Percentiles rank a stretch among this genome's conserved stretches.
These are phyloP conservation scores for Beauveria rudraprayagi DNA, from an alignment of 2,329 filamentous ascomycete genomes.

Conservation along the genomic window DNA sequence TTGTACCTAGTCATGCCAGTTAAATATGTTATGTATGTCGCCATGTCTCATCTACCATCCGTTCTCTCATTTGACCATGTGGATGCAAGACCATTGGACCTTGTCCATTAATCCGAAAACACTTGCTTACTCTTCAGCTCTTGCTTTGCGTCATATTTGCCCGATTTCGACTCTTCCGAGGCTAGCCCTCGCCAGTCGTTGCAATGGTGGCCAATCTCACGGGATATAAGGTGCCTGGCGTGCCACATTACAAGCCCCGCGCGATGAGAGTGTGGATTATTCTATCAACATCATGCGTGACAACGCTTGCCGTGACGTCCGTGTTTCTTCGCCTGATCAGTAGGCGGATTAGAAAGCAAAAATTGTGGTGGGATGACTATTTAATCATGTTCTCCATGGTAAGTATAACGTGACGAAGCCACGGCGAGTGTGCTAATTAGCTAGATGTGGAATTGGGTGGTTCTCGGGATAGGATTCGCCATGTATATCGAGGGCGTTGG, in stretches of 20 bases:
- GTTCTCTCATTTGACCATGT: neutral
- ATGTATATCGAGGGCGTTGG: conserved; percentile 41
- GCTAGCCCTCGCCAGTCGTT: neutral
- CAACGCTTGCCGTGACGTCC: conserved; percentile 29
- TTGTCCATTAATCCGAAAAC: neutral
- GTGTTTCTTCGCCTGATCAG: conserved; percentile 34
- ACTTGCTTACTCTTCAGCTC: neutral
- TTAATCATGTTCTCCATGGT: conserved; percentile 42
- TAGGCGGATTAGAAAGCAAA: conserved; percentile 33
- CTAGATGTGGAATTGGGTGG: conserved; percentile 33
- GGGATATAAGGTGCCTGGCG: conserved; percentile 6
- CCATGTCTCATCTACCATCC: neutral
- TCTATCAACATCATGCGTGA: conserved; percentile 21
- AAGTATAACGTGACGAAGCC: neutral
- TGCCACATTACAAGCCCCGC: conserved; percentile 6
- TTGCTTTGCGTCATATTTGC: neutral
- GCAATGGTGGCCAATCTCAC: conserved; percentile 7
- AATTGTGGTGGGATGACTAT: conserved; percentile 44
- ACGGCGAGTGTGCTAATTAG: neutral
- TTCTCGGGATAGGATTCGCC: conserved; percentile 39
- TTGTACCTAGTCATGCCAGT: neutral
- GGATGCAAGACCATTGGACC: neutral
- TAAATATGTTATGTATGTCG: neutral
- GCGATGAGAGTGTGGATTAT: conserved; percentile 9
- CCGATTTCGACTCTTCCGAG: neutral